Percentiles rank a stretch among this genome's conserved stretches.
Conservation (phyloP, 108 stramenopile genomes). For the Pseudonitzschia pungens region DNA sequence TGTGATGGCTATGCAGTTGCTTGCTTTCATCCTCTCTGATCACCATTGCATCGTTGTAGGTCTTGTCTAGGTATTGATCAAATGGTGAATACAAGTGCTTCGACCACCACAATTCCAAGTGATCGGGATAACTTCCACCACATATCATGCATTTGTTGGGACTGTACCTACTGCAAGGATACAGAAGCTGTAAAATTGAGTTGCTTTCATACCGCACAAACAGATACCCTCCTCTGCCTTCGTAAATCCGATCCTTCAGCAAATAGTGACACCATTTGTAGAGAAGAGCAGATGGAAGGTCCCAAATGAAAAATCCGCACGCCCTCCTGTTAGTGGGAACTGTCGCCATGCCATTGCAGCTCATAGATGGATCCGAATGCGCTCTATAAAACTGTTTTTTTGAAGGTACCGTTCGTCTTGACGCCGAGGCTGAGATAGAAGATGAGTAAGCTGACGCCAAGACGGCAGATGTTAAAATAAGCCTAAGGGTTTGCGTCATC, state of each 20-base stretch:
- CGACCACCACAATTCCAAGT: slow-evolving; percentile 50
- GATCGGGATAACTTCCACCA: slow-evolving; percentile 51
- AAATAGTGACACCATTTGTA: slow-evolving; percentile 50
- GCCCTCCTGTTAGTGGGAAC: slow-evolving; percentile 17
- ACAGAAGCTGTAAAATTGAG: slow-evolving; percentile 45
- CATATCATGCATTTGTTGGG: slow-evolving; percentile 51
- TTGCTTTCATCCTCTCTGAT: slow-evolving; percentile 1
- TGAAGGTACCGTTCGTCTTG: slow-evolving; percentile 1
- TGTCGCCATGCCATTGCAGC: slow-evolving; percentile 20
- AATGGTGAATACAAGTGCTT: slow-evolving; percentile 47
- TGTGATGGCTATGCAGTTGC: not conserved
- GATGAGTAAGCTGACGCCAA: not conserved
- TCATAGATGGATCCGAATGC: not conserved
- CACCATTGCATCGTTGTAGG: slow-evolving; percentile 26
- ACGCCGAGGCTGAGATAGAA: not conserved
- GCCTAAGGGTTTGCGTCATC: not conserved
- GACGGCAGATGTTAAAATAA: not conserved
- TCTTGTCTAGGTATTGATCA: slow-evolving; percentile 42
- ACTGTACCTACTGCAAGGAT: slow-evolving; percentile 42
- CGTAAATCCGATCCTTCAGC: slow-evolving; percentile 45
- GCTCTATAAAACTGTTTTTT: not conserved
- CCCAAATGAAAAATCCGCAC: slow-evolving; percentile 20
- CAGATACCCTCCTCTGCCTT: slow-evolving; percentile 47
- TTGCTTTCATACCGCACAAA: slow-evolving; percentile 47
- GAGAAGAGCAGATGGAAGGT: slow-evolving; percentile 38